These are phyloP conservation scores for Microcyclosporella mali DNA, from an alignment of 2,329 filamentous ascomycete genomes.

Conservation along the genomic window DNA sequence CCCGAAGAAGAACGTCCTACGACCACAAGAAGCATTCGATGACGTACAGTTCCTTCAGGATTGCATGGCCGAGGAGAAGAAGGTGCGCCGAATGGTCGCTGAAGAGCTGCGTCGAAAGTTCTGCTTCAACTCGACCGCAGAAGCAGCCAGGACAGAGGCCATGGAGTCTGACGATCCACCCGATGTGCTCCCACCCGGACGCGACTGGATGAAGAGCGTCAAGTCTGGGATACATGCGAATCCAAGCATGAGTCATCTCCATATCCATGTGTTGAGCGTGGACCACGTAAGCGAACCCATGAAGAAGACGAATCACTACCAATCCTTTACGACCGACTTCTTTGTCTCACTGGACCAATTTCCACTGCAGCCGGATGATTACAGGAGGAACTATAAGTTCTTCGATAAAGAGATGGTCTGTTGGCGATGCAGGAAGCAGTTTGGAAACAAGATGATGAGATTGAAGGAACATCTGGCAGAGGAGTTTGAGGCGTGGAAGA, in stretches of 20 bases:
- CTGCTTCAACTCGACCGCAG: conserved; percentile 56
- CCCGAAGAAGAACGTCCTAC: conserved; percentile 51
- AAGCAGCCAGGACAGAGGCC: conserved; percentile 58
- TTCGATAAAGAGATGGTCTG: conserved; percentile 63
- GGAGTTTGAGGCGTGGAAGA: conserved; percentile 73
- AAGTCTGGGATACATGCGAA: conserved; percentile 75
- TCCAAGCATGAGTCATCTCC: conserved; percentile 87
- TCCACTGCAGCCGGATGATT: conserved; percentile 62
- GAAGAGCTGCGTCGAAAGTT: conserved; percentile 67
- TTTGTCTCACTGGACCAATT: conserved; percentile 74
- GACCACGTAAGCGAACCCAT: conserved; percentile 69
- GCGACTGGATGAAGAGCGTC: conserved; percentile 73
- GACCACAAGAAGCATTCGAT: conserved; percentile 73
- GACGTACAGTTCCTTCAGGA: conserved; percentile 61
- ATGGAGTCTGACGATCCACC: conserved; percentile 44
- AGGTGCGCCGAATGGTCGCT: conserved; percentile 61
- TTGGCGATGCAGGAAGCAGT: conserved; percentile 75
- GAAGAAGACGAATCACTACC: conserved; percentile 82
- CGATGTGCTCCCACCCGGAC: conserved; percentile 56
- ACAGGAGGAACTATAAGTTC: conserved; percentile 53
- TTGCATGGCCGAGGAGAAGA: conserved; percentile 55
- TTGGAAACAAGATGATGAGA: conserved; percentile 65
- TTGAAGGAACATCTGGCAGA: conserved; percentile 65
- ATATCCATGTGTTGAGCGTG: conserved; percentile 77
- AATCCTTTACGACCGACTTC: conserved; percentile 82